phyloP scores from a whole-genome alignment of 2,329 filamentous ascomycete genomes.

The Monosporascus sp. region DNA sequence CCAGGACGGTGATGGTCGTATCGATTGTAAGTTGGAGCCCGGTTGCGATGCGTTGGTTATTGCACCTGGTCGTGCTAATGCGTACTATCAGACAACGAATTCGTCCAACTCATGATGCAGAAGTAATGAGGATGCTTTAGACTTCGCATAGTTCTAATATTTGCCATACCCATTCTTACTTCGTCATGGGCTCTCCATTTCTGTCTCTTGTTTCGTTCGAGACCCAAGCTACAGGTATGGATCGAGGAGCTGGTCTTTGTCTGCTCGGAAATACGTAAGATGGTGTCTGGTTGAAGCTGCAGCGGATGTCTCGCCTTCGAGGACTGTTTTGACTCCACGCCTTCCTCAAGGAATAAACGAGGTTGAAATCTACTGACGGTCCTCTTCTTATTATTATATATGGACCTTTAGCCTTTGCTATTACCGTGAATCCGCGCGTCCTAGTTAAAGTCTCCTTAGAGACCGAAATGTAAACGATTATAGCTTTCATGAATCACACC shows the following conservation, averaged over 20 bases:
- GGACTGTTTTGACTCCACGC: too few relatives aligned
- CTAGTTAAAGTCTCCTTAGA: too few relatives aligned
- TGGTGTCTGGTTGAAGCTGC: too few relatives aligned
- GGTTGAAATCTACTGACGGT: too few relatives aligned
- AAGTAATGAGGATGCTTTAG: constrained; percentile 55
- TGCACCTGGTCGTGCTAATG: constrained; percentile 17
- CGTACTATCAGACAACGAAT: constrained; percentile 68
- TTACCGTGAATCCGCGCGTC: too few relatives aligned
- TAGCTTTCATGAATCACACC: too few relatives aligned
- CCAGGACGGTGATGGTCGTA: constrained; percentile 82
- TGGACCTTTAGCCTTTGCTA: too few relatives aligned
- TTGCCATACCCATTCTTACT: constrained; percentile 5
- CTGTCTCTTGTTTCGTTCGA: constrained; percentile 4
- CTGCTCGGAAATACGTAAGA: too few relatives aligned
- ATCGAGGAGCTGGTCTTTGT: constrained; percentile 3
- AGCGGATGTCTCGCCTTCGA: too few relatives aligned
- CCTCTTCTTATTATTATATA: too few relatives aligned
- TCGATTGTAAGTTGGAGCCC: constrained; percentile 63
- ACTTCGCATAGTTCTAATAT: not conserved
- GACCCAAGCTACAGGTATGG: constrained; percentile 4
- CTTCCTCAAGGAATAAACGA: too few relatives aligned
- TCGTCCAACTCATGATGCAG: constrained; percentile 94
- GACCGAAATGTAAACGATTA: too few relatives aligned
- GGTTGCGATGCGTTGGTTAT: not conserved
- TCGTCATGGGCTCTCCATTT: constrained; percentile 7